A percentile compares a stretch with the other conserved stretches of the same genome.
Conservation (phyloP, 345 rosid genomes). For the Salix purpurea region DNA sequence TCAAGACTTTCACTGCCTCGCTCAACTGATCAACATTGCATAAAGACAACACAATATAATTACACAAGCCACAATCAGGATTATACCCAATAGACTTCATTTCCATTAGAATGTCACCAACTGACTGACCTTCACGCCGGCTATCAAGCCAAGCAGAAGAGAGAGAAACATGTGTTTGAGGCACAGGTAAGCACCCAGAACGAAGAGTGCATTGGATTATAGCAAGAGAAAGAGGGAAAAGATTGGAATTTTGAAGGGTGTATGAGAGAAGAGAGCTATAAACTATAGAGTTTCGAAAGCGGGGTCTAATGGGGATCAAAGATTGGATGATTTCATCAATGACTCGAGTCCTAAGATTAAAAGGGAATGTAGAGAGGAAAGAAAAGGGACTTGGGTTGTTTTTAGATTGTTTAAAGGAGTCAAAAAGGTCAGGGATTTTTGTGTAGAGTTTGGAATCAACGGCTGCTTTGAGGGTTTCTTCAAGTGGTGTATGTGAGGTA, state of each 20-base stretch:
- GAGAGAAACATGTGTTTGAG: slow-evolving; percentile 52
- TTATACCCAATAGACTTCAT: slow-evolving; percentile 62
- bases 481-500: slow-evolving; percentile 37
- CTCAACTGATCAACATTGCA: slow-evolving; percentile 60
- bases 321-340: slow-evolving; percentile 67
- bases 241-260: slow-evolving; percentile 54
- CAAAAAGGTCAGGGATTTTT: slow-evolving; percentile 57
- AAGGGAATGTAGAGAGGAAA: slow-evolving; percentile 51
- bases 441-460: slow-evolving; percentile 53
- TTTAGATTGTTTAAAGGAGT: slow-evolving; percentile 31
- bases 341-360: slow-evolving; percentile 35
- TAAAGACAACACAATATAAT: slow-evolving; percentile 59
- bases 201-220: slow-evolving; percentile 72
- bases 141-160: slow-evolving; percentile 61
- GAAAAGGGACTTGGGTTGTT: slow-evolving; percentile 54
- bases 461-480: slow-evolving; percentile 47
- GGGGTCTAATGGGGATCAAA: slow-evolving; percentile 55
- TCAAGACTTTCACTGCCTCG: slow-evolving; percentile 65
- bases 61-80: slow-evolving; percentile 67
- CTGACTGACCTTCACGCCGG: slow-evolving; percentile 27
- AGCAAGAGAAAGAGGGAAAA: slow-evolving; percentile 61
- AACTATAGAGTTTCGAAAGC: slow-evolving; percentile 37
- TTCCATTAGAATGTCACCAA: slow-evolving; percentile 39
- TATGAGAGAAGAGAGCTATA: slow-evolving; percentile 62
- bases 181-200: slow-evolving; percentile 61